phyloP scores from a whole-genome alignment of 768 basidiomycete species.

The Podaxis rugospora region DNA sequence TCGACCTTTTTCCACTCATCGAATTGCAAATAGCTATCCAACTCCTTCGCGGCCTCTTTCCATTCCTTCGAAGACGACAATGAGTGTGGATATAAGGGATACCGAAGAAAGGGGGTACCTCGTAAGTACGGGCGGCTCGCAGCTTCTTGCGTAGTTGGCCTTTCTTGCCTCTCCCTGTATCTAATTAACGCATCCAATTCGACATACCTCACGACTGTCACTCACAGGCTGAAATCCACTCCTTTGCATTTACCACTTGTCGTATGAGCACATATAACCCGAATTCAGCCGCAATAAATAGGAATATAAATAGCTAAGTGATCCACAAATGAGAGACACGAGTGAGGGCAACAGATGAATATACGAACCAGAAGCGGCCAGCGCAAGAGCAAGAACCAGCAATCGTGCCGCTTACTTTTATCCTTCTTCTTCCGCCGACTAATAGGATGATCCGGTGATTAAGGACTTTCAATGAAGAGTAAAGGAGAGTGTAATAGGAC shows the following conservation, averaged over 20 bases:
- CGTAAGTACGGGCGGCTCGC: slow-evolving; percentile 69
- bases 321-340: background rate
- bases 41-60: slow-evolving; percentile 70
- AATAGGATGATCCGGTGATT: background rate
- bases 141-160: slow-evolving; percentile 72
- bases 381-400: slow-evolving; percentile 71
- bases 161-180: slow-evolving; percentile 79
- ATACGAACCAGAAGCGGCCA: slow-evolving; percentile 79
- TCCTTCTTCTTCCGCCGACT: slow-evolving; percentile 29
- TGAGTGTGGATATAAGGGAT: background rate
- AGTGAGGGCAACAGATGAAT: background rate
- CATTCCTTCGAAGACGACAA: slow-evolving; percentile 55
- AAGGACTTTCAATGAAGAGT: background rate
- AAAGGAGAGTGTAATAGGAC: slow-evolving; percentile 11
- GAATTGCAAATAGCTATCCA: slow-evolving; percentile 84
- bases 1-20: slow-evolving; percentile 88
- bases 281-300: slow-evolving; percentile 83
- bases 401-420: slow-evolving; percentile 54
- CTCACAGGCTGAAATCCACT: slow-evolving; percentile 87
- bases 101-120: slow-evolving; percentile 37
- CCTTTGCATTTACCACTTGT: slow-evolving; percentile 92
- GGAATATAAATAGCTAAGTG: slow-evolving; percentile 72
- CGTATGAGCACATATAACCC: slow-evolving; percentile 82
- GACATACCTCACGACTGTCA: background rate
- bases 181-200: background rate